These are phyloP conservation scores for Colletotrichum sp. DNA, from an alignment of 2,329 filamentous ascomycete genomes.

Conservation along the genomic window DNA sequence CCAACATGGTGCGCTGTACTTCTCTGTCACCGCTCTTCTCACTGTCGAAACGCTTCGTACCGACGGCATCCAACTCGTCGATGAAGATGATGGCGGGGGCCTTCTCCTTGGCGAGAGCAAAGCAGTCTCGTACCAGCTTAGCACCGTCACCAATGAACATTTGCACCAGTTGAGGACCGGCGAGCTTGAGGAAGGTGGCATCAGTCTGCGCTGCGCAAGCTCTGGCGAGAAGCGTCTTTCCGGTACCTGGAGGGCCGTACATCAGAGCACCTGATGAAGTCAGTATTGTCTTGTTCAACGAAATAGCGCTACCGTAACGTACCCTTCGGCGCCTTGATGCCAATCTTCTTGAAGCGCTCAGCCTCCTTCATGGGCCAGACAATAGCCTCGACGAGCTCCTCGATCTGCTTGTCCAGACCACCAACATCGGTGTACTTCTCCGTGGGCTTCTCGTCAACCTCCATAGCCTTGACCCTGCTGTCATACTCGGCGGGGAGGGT, in stretches of 20 bases:
- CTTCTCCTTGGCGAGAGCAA: conserved; percentile 97
- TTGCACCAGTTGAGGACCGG: conserved; percentile 95
- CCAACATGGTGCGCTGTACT: conserved; percentile 98
- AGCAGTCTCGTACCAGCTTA: conserved; percentile 96
- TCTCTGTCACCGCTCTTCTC: conserved; percentile 98
- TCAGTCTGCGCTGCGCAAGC: conserved; percentile 98
- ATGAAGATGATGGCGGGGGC: conserved; percentile 99
- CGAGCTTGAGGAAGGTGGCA: conserved; percentile 97
- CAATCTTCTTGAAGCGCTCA: conserved; percentile 99
- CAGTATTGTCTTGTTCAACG: background rate
- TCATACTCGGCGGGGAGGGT: conserved; percentile 98
- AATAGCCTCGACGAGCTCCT: conserved; percentile 96
- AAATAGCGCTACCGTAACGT: conserved; percentile 33
- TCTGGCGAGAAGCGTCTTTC: conserved; percentile 90
- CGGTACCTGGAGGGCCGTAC: conserved; percentile 93
- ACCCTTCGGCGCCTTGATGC: conserved; percentile 99
- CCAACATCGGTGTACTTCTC: conserved; percentile 99
- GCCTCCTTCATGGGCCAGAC: conserved; percentile 99
- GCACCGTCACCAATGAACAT: conserved; percentile 99
- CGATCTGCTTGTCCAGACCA: conserved; percentile 97
- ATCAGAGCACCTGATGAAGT: conserved; percentile 81
- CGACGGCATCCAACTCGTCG: conserved; percentile 97
- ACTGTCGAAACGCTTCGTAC: conserved; percentile 98
- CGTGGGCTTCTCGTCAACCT: conserved; percentile 99
- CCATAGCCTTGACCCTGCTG: conserved; percentile 99